Conservation (phyloP, 768 basidiomycete genomes). For the Termitomyces sp. region DNA sequence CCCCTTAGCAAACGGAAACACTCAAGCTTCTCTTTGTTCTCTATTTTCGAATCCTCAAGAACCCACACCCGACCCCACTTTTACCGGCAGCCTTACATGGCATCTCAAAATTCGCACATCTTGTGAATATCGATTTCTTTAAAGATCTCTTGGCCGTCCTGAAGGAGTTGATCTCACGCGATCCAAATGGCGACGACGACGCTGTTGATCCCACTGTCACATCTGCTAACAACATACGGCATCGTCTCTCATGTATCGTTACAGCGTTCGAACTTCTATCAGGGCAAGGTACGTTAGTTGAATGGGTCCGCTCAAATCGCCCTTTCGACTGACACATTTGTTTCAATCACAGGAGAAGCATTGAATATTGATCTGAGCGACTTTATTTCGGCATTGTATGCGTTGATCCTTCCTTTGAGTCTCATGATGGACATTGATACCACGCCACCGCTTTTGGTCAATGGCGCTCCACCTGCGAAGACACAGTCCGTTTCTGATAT, state of each 20-base stretch:
- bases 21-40: constrained; percentile 95
- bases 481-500: constrained; percentile 53
- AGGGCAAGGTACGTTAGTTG: constrained; percentile 72
- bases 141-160: constrained; percentile 88
- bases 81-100: constrained; percentile 88
- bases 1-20: constrained; percentile 91
- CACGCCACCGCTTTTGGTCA: constrained; percentile 26
- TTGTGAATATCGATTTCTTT: constrained; percentile 99
- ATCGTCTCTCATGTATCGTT: constrained; percentile 79
- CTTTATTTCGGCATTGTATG: constrained; percentile 82
- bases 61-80: constrained; percentile 70
- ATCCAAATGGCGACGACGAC: constrained; percentile 34
- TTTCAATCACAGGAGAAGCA: constrained; percentile 72
- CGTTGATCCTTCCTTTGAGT: constrained; percentile 73
- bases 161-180: constrained; percentile 66
- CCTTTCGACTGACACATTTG: constrained; percentile 7
- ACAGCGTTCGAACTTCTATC: constrained; percentile 97
- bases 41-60: constrained; percentile 95
- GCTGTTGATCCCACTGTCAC: constrained; percentile 26
- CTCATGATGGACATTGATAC: constrained; percentile 64
- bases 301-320: constrained; percentile 4
- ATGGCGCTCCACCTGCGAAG: constrained; percentile 22
- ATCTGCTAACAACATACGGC: constrained; percentile 39
- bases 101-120: constrained; percentile 89
- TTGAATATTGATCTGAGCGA: constrained; percentile 92